These are phyloP conservation scores for Aspergillus cejpii DNA, from an alignment of 2,329 filamentous ascomycete genomes.

Conservation along the genomic window DNA sequence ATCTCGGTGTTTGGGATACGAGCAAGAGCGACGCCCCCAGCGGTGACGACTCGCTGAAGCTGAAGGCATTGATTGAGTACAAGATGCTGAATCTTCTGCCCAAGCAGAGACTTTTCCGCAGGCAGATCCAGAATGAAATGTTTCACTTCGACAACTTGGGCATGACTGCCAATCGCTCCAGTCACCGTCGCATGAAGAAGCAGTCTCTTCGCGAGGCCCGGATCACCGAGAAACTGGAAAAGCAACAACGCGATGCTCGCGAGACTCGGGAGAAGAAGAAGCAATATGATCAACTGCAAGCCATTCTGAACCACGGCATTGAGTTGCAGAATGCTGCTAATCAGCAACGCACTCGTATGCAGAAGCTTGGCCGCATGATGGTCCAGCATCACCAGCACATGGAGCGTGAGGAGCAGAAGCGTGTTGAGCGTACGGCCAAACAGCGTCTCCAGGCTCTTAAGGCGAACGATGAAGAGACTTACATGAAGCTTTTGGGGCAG, in stretches of 20 bases:
- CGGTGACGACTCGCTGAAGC: constrained; percentile 74
- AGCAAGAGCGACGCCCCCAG: constrained; percentile 60
- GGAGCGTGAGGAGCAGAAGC: constrained; percentile 98
- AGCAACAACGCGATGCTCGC: constrained; percentile 92
- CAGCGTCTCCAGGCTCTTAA: constrained; percentile 98
- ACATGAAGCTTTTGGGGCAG: constrained; percentile 93
- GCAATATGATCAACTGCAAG: constrained; percentile 82
- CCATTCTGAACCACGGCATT: constrained; percentile 72
- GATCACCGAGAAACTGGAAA: constrained; percentile 97
- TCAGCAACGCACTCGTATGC: constrained; percentile 64
- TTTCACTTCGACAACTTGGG: constrained; percentile 92
- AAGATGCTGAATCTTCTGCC: constrained; percentile 83
- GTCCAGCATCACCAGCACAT: constrained; percentile 86
- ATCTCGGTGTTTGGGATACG: constrained; percentile 80
- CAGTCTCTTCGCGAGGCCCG: constrained; percentile 90
- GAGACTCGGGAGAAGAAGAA: constrained; percentile 98
- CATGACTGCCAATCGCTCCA: constrained; percentile 89
- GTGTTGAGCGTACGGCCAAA: constrained; percentile 94
- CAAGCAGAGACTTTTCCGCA: constrained; percentile 78
- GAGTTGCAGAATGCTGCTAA: constrained; percentile 65
- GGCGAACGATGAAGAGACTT: constrained; percentile 98
- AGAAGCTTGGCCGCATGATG: constrained; percentile 88
- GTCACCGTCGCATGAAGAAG: constrained; percentile 94
- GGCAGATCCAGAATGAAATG: constrained; percentile 85
- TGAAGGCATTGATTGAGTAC: constrained; percentile 89